A percentile compares a stretch with the other conserved stretches of the same genome.
Conservation (phyloP, 805 yeast genomes). For the Yamadazyma akitaensis region DNA sequence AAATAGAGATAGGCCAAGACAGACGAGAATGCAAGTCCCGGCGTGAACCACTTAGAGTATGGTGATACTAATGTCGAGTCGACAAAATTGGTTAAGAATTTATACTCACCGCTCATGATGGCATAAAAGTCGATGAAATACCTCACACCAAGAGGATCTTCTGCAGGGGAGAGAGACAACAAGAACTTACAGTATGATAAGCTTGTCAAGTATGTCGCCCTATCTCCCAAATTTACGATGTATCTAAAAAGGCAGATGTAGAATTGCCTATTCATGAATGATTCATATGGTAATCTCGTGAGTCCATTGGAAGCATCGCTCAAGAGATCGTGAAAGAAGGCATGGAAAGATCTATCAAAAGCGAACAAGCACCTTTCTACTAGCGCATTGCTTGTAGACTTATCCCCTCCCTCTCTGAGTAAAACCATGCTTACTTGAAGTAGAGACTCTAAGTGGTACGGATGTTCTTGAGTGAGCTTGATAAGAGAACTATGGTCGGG, state of each 20-base stretch:
- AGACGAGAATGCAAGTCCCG: slow-evolving; percentile 64
- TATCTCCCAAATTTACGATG: slow-evolving; percentile 65
- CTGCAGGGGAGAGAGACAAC: slow-evolving; percentile 66
- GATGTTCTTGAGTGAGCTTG: slow-evolving; percentile 52
- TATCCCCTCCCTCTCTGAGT: slow-evolving; percentile 70
- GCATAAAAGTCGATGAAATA: slow-evolving; percentile 81
- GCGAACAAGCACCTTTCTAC: slow-evolving; percentile 76
- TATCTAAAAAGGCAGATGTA: slow-evolving; percentile 72
- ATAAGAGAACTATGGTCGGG: slow-evolving; percentile 78
- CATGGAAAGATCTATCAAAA: slow-evolving; percentile 70
- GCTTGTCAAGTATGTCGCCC: slow-evolving; percentile 77
- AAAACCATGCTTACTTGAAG: slow-evolving; percentile 73
- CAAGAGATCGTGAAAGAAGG: slow-evolving; percentile 46
- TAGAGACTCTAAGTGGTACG: slow-evolving; percentile 77
- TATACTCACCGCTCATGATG: slow-evolving; percentile 58
- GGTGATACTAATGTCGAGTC: slow-evolving; percentile 54
- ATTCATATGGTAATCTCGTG: slow-evolving; percentile 71
- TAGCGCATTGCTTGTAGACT: slow-evolving; percentile 66
- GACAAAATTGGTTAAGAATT: slow-evolving; percentile 56
- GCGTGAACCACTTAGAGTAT: slow-evolving; percentile 66
- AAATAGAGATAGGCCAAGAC: slow-evolving; percentile 58
- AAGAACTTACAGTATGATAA: slow-evolving; percentile 69
- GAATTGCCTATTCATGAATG: slow-evolving; percentile 72
- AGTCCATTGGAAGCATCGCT: slow-evolving; percentile 51
- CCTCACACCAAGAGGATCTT: slow-evolving; percentile 83